Conservation (phyloP, 176 grass and related monocot genomes). For the Rhynchospora breviuscula region DNA sequence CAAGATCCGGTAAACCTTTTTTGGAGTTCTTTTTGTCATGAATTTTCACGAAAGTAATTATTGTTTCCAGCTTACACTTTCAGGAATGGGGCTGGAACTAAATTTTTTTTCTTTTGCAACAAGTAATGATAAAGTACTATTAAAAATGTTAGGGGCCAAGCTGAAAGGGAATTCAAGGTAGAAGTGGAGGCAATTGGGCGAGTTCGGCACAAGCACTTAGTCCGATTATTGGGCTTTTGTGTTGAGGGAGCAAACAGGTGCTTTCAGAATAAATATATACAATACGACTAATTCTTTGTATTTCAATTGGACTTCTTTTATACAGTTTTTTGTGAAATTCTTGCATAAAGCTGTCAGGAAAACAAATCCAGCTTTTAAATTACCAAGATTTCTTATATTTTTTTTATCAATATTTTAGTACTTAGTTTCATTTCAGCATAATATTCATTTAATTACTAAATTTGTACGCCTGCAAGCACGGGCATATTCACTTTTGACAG, state of each 20-base stretch:
- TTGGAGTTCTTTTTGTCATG: not conserved
- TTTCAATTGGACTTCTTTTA: not conserved
- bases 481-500: not conserved
- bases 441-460: not conserved
- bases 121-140: not conserved
- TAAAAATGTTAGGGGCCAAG: constrained; percentile 48
- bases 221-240: constrained; percentile 73
- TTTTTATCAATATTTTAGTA: not conserved
- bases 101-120: not conserved
- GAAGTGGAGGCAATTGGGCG: constrained; percentile 92
- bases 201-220: constrained; percentile 84
- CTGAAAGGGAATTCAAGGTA: constrained; percentile 84
- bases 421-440: not conserved
- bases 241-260: constrained; percentile 73
- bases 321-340: not conserved
- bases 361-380: not conserved
- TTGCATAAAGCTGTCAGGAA: not conserved
- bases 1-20: too few relatives aligned
- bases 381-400: not conserved
- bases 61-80: not conserved
- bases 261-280: not conserved
- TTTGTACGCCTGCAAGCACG: not conserved
- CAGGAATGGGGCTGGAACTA: not conserved
- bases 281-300: not conserved
- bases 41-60: not conserved